Base-by-base conservation (phyloP, 805 yeast genomes). In the Teunomyces aglyptinius region DNA sequence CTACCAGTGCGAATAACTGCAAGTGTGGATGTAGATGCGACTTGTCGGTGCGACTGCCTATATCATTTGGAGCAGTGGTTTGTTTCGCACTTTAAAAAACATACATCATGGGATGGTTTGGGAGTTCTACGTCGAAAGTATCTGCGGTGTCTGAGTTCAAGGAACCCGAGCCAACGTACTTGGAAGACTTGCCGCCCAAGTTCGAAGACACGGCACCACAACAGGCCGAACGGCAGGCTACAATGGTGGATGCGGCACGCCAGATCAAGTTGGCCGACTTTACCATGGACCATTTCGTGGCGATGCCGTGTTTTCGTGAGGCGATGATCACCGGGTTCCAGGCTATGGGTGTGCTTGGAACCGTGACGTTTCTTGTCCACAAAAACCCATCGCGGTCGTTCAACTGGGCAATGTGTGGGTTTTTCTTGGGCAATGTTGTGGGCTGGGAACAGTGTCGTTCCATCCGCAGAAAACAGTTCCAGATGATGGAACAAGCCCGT, bases 371-470 rank as follows among this genome's bases (percentile, higher is more conserved):
- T 47, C 59, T 85, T 28, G 80, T 83, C 44, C 89, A 83, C 57
- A 83, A 83, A 57, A 79, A 80, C 42, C 75, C 84, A 0, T 61
- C 70, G 7, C 77, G 77, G 50, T 83, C 95, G 1, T 72, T 80
- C 12, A 88, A 91, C 59, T 91, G 97, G 96, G 84, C 85, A 7
- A 73, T 87, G 43, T 86, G 86, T 32, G 96, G 94, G 3, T 80
- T 89, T 52, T 65, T 87, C 46, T 61, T 89, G 16, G 97, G 97
- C 0, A 82, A 88, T 38, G 75, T 87, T 0, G 82, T 87, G 22
- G 88, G 96, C 1, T 91, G 96, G 96, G 97, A 91, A 61, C 96
- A 89, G 65, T 91, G 98, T 64, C 75, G 96, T 48, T 73, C 81
- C 41, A 75, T 81, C 40, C 75, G 96, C 62, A 75, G 84, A 57